These are phyloP conservation scores for Ochromonas danica DNA, from an alignment of 108 stramenopile genomes.

Conservation along the genomic window DNA sequence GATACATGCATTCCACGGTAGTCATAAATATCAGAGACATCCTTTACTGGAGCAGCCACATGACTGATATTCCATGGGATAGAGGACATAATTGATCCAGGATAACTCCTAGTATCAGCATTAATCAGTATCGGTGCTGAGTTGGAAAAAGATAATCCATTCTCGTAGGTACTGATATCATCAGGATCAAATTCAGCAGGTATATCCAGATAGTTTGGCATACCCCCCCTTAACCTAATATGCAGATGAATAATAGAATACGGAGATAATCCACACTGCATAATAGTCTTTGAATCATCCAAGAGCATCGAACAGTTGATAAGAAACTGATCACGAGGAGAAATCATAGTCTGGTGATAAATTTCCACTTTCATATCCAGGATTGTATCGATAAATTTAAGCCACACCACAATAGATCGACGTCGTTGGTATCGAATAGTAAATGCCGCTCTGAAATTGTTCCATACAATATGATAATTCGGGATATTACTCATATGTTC, in stretches of 20 bases:
- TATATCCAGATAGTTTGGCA: conserved; percentile 16
- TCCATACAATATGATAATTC: conserved; percentile 17
- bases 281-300: conserved; percentile 17
- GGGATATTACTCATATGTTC: conserved; percentile 16
- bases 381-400: conserved; percentile 17
- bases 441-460: conserved; percentile 15
- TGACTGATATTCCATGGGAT: conserved; percentile 10
- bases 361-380: conserved; percentile 16
- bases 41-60: conserved; percentile 9
- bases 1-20: conserved; percentile 15
- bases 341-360: conserved; percentile 10
- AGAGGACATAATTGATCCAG: conserved; percentile 15
- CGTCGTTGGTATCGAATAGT: conserved; percentile 15
- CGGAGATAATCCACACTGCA: conserved; percentile 14
- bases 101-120: conserved; percentile 15
- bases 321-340: conserved; percentile 15
- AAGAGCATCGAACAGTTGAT: conserved; percentile 15
- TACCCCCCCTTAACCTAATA: conserved; percentile 15
- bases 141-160: conserved; percentile 17
- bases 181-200: conserved; percentile 9
- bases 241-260: conserved; percentile 17
- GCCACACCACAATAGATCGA: conserved; percentile 14
- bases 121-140: conserved; percentile 15
- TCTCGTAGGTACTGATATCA: conserved; percentile 15
- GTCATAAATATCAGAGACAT: conserved; percentile 17